Base-by-base conservation (phyloP, 2,329 filamentous ascomycete species). In the Myriosclerotinia curreyana region DNA sequence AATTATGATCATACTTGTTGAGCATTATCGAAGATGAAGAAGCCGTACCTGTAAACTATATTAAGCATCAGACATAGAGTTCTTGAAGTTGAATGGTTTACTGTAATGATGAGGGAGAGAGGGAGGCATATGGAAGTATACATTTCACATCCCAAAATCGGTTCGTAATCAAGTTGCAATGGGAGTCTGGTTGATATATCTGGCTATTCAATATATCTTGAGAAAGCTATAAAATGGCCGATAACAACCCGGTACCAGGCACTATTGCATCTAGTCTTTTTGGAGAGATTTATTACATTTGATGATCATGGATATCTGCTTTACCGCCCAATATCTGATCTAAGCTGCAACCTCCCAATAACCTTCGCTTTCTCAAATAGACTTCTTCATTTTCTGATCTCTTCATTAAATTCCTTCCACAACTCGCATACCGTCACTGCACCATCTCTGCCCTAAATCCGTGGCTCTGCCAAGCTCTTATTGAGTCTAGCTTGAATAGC, bases 401-500 rank as follows among this genome's bases (percentile, higher is more conserved):
- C 38, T 44, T 34, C 17, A 22, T 62, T 12, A 25, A 25, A 59
- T 7, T 12, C 2, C 31, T 14, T 17, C n/a, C n/a, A 36, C 28
- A 48, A 7, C 31, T 20, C 2, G 15, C 9, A 48, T 20, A 7
- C 31, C 42, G 2, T 22, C 31, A 48, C 44, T 5, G 36, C n/a
- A 20, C 14, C 20, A 20, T 34, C 34, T 36, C n/a, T 25, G 28
- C 31, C 40, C 28, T 56, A 46, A n/a, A 56, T 49, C 1, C n/a
- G 31, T 49, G 49, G 40, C 6, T 22, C 40, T 40, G 58, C 42
- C 62, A 66, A 60, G 50, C 64, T 67, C 44, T 53, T 64, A 28
- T 67, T 66, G 31, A 68, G 61, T 59, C 66, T 62, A 1, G 50
- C 50, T 38, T 69, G 67, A 25, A 67, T 11, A 17, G 38, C 31